Evolutionary conservation across 805 yeast genomes (phyloP).

Genomic region (Starmerella apicola): DNA sequence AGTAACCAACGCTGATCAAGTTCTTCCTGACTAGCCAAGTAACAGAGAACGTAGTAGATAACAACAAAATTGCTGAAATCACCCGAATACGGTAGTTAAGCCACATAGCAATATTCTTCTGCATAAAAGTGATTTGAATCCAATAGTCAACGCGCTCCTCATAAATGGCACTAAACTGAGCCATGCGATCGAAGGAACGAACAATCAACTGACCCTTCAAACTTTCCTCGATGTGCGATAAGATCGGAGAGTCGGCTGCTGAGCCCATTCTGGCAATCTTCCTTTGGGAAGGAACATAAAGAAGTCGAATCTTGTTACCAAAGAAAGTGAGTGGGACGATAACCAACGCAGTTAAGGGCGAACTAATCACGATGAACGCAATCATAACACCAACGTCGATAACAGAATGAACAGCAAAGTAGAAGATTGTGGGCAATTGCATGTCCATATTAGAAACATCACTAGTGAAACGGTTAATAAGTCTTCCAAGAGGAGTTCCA

Average conservation of each 20-base stretch:
- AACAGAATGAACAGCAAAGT: slow-evolving; percentile 39
- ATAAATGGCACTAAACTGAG: slow-evolving; percentile 40
- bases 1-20: slow-evolving; percentile 64
- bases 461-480: slow-evolving; percentile 66
- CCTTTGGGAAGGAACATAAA: slow-evolving; percentile 56
- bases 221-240: slow-evolving; percentile 72
- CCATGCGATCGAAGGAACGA: slow-evolving; percentile 56
- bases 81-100: slow-evolving; percentile 77
- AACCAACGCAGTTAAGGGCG: slow-evolving; percentile 56
- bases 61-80: slow-evolving; percentile 67
- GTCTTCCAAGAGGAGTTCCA: slow-evolving; percentile 68
- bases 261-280: slow-evolving; percentile 64
- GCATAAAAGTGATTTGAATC: slow-evolving; percentile 44
- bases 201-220: slow-evolving; percentile 64
- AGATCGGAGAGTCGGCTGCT: slow-evolving; percentile 60
- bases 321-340: slow-evolving; percentile 42
- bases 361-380: slow-evolving; percentile 46
- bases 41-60: slow-evolving; percentile 66
- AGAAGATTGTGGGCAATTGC: slow-evolving; percentile 50
- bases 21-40: slow-evolving; percentile 50
- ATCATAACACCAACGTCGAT: slow-evolving; percentile 43
- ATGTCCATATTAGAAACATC: slow-evolving; percentile 67
- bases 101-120: slow-evolving; percentile 82
- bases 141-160: slow-evolving; percentile 22
- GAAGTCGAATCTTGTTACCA: slow-evolving; percentile 55